Evolutionary conservation across 78 protist species (phyloP).

Genomic region (Dictyostelium citrinum): DNA sequence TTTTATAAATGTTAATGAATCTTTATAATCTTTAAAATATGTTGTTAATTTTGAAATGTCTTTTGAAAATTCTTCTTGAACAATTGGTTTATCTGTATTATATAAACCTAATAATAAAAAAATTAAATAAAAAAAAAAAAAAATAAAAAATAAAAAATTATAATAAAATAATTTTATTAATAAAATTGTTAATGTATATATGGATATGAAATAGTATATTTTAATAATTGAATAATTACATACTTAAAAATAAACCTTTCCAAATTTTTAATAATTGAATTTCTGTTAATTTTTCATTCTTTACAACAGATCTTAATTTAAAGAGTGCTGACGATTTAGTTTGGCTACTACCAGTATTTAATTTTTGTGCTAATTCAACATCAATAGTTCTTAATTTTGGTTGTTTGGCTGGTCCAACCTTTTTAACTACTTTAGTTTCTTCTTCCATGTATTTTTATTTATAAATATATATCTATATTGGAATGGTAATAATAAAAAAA

Average conservation of each 20-base stretch:
- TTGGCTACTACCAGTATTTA: neutral
- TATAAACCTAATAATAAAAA: constrained; percentile 12
- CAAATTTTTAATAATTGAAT: constrained; percentile 53
- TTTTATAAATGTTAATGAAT: constrained; percentile 4
- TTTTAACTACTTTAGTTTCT: neutral
- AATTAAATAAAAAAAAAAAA: neutral
- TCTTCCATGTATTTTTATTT: neutral
- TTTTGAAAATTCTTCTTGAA: constrained; percentile 40
- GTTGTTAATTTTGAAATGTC: constrained; percentile 11
- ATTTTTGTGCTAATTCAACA: neutral
- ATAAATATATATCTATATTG: neutral
- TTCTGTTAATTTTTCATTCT: constrained; percentile 7
- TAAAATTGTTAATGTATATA: too few relatives aligned
- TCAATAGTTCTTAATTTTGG: neutral
- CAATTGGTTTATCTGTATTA: constrained; percentile 29
- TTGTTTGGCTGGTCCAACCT: neutral
- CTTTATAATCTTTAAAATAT: neutral
- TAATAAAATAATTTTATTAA: too few relatives aligned
- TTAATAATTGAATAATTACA: neutral
- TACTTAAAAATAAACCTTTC: constrained; percentile 68
- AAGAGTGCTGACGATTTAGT: neutral
- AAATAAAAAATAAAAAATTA: too few relatives aligned
- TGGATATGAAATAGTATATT: too few relatives aligned
- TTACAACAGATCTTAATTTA: neutral
- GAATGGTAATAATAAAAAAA: neutral